Percentiles rank a stretch among this genome's conserved stretches.
Evolutionary conservation across 1,284 basidiomycete species (phyloP).

Genomic region (Malassezia obtusa): DNA sequence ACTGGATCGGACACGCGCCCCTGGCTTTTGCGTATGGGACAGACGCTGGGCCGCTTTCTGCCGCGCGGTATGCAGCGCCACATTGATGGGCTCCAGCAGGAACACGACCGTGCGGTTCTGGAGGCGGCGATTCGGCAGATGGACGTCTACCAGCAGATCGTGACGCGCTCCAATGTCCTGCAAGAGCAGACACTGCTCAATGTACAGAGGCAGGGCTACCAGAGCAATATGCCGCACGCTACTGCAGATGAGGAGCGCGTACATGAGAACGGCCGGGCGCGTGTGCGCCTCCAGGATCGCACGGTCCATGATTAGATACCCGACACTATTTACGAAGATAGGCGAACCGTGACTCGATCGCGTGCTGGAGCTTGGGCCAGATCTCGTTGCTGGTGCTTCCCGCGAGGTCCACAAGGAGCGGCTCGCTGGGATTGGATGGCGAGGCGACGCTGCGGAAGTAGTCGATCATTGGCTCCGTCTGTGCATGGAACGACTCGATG

Average conservation of each 20-base stretch:
- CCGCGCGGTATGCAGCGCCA: neutral
- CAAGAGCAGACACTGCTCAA: neutral
- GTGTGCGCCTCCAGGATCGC: slow-evolving; percentile 4
- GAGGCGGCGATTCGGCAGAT: neutral
- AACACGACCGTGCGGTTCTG: neutral
- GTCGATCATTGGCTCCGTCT: slow-evolving; percentile 72
- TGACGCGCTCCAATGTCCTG: neutral
- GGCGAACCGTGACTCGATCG: neutral
- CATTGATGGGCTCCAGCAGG: neutral
- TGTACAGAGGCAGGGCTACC: neutral
- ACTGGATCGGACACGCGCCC: no score
- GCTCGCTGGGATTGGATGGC: slow-evolving; percentile 4
- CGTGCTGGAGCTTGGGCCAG: slow-evolving; percentile 65
- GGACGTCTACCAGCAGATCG: neutral
- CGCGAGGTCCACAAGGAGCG: slow-evolving; percentile 59
- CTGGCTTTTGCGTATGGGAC: no score
- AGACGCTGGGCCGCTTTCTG: neutral
- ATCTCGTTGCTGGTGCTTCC: slow-evolving; percentile 85
- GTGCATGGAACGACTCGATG: slow-evolving; percentile 69
- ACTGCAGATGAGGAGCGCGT: neutral
- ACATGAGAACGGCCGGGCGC: neutral
- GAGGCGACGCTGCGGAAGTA: slow-evolving; percentile 42
- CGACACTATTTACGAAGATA: neutral
- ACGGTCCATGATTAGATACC: neutral
- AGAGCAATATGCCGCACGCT: no score